Conservation (phyloP, 768 basidiomycete genomes). For the Mycena albidolilacea region DNA sequence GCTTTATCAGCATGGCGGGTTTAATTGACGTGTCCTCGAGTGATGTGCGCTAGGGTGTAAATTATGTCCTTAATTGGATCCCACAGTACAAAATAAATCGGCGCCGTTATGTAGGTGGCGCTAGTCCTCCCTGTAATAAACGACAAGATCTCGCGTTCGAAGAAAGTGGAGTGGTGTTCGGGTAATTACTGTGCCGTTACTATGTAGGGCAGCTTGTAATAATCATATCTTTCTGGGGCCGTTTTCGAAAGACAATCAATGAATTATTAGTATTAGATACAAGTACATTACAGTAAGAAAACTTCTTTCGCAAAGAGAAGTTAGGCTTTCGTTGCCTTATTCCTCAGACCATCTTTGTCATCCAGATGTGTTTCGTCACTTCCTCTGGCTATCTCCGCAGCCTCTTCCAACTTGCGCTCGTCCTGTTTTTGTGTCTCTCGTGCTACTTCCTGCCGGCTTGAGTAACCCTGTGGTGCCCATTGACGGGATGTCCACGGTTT, state of each 20-base stretch:
- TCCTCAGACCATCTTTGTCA: constrained; percentile 27
- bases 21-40: too few species aligned
- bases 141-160: too few species aligned
- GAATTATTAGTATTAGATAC: constrained; percentile 25
- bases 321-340: constrained; percentile 29
- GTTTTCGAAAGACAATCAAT: constrained; percentile 19
- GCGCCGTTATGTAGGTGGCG: too few species aligned
- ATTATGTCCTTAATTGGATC: too few species aligned
- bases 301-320: constrained; percentile 28
- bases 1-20: too few species aligned
- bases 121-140: too few species aligned
- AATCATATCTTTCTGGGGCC: constrained; percentile 2
- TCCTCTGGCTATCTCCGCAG: constrained; percentile 24
- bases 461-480: constrained; percentile 75
- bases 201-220: constrained; percentile 15
- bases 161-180: too few species aligned
- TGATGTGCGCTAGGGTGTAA: too few species aligned
- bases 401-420: constrained; percentile 32
- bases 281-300: constrained; percentile 30
- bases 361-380: constrained; percentile 28
- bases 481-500: constrained; percentile 75
- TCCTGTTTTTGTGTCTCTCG: constrained; percentile 31
- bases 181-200: not conserved
- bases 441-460: constrained; percentile 32
- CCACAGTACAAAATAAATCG: too few species aligned